Conservation (phyloP, 2,329 filamentous ascomycete genomes). For the Exophiala sp. region DNA sequence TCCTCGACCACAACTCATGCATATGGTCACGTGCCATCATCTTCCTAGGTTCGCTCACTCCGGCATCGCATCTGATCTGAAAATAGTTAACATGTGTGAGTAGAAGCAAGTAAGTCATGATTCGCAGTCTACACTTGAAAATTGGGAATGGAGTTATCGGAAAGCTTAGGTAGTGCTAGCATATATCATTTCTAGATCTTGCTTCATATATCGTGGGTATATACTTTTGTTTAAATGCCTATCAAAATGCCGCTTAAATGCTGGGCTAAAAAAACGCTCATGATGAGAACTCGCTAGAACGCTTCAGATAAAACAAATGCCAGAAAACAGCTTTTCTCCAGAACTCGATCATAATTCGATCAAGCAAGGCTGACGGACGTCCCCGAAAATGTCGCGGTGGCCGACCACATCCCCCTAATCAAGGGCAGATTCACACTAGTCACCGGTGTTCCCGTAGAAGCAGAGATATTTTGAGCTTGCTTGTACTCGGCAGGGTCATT, state of each 20-base stretch:
- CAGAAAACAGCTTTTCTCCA: background rate
- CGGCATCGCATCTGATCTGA: no score
- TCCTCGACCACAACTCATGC: no score
- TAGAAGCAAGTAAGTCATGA: no score
- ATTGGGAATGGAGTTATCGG: no score
- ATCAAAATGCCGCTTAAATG: background rate
- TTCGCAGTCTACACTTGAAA: no score
- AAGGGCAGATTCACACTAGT: conserved; percentile 16
- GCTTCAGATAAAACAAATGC: background rate
- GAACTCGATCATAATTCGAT: background rate
- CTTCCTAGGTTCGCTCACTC: no score
- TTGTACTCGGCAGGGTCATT: conserved; percentile 18
- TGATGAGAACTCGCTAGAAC: conserved; percentile 2
- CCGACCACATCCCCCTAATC: conserved; percentile 26
- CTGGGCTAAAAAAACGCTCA: background rate
- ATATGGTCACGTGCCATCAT: no score
- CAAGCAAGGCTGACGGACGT: conserved; percentile 12
- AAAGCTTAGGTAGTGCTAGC: no score
- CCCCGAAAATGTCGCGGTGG: conserved; percentile 14
- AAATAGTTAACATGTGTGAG: no score
- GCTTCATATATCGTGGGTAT: background rate
- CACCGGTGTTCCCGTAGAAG: conserved; percentile 10
- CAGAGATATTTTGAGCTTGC: conserved; percentile 10
- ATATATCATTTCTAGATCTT: no score
- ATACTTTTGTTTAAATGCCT: background rate